Evolutionary conservation across 2,329 filamentous ascomycete species (phyloP).

Genomic region (Phyllosticta citrichinensis): DNA sequence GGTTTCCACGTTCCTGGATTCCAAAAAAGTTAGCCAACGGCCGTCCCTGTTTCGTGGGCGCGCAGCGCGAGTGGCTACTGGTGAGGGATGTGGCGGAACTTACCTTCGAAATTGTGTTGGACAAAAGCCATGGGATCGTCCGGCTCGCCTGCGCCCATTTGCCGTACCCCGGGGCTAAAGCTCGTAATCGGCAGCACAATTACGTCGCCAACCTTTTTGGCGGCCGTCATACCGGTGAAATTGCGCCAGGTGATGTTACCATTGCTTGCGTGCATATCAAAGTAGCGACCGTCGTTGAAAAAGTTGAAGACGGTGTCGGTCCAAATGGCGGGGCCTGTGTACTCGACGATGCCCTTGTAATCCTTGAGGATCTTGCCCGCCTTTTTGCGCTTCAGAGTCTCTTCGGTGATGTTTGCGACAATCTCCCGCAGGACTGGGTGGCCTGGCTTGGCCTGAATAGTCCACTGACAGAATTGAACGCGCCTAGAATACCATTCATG

Average conservation of each 20-base stretch:
- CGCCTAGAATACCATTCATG: slow-evolving; percentile 88
- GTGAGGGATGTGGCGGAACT: slow-evolving; percentile 18
- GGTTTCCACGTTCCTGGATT: slow-evolving; percentile 64
- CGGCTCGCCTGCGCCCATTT: slow-evolving; percentile 81
- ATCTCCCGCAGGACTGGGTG: slow-evolving; percentile 86
- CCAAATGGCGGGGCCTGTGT: slow-evolving; percentile 90
- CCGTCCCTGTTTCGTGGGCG: background rate
- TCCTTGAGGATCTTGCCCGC: slow-evolving; percentile 53
- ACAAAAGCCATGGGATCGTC: slow-evolving; percentile 97
- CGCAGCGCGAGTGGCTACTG: background rate
- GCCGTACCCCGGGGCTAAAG: slow-evolving; percentile 87
- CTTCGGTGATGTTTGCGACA: slow-evolving; percentile 74
- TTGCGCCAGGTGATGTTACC: slow-evolving; percentile 74
- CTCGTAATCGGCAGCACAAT: slow-evolving; percentile 91
- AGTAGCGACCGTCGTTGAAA: slow-evolving; percentile 85
- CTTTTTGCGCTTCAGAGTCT: slow-evolving; percentile 65
- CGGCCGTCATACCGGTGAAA: slow-evolving; percentile 75
- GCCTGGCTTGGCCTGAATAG: slow-evolving; percentile 88
- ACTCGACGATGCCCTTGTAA: slow-evolving; percentile 76
- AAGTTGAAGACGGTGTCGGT: slow-evolving; percentile 87
- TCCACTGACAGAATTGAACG: slow-evolving; percentile 99
- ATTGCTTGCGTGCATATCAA: slow-evolving; percentile 62
- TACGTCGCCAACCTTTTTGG: slow-evolving; percentile 87
- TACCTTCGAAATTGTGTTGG: slow-evolving; percentile 93
- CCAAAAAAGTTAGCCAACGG: slow-evolving; percentile 4